Evolutionary conservation across 768 basidiomycete species (phyloP), one percentile per base, ranked within the genome.

Genomic region (Coprinellus micaceus): DNA sequence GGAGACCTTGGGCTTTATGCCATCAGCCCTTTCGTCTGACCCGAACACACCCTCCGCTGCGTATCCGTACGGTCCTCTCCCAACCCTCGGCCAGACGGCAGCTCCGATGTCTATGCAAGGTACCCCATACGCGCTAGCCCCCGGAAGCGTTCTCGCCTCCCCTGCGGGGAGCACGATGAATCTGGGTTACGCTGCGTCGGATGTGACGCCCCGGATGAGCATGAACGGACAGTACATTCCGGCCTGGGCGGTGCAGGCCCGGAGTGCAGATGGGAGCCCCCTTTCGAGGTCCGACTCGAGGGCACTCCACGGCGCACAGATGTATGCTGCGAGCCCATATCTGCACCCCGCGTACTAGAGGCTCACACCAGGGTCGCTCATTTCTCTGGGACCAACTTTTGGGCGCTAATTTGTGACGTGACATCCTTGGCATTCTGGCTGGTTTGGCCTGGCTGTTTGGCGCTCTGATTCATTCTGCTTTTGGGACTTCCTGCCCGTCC

Each of bases 191-290:
- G 41, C 28, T 24, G 44, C 40, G 13, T 13, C 10, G 26, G 28
- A 15, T 24, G 13, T 21, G 10, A 19, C 25, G n/a, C 50, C 39
- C 12, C 28, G 36, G 30, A 37, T 47, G 25, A 47, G 37, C 24
- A 26, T 47, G 25, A 44, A 44, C 44, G 19, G 25, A 24, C 56
- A 71, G 9, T 74, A 71, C 56, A 60, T 68, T 21, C 65, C 71
- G 15, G 62, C 67, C n/a, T 74, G 70, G 69, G 60, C 67, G 28
- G 54, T 62, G n/a, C 64, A 65, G 9, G 51, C 59, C 22, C 61
- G 55, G 28, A 56, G 60, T 25, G 57, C 55, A n/a, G 48, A 57
- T 29, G 51, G 54, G 33, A 49, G 63, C 15, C 63, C 66, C 4
- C 56, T 58, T 17, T 63, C 63, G 22, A 60, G 64, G 21, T 62